A percentile compares a stretch with the other conserved stretches of the same genome.
These are phyloP conservation scores for Cercis canadensis DNA, from an alignment of 306 rosid species.

Conservation along the genomic window DNA sequence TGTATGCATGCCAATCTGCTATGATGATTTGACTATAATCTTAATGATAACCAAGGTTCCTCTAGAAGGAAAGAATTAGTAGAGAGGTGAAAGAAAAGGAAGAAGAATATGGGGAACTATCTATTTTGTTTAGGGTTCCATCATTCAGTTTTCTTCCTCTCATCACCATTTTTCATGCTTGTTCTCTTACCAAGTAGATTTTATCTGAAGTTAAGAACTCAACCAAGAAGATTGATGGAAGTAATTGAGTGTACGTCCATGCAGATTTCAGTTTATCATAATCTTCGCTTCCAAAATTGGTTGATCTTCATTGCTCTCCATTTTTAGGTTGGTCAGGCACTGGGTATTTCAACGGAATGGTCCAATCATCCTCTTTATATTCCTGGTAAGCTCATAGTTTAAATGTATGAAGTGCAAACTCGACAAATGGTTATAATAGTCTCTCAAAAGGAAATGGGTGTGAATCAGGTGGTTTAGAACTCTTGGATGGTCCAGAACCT, in stretches of 20 bases:
- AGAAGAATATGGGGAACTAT: neutral
- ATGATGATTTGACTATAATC: slow-evolving; percentile 7
- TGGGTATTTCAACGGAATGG: slow-evolving; percentile 93
- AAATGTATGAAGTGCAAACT: neutral
- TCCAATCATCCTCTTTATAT: slow-evolving; percentile 80
- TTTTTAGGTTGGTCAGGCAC: slow-evolving; percentile 88
- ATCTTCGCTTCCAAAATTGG: neutral
- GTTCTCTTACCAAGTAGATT: too few species aligned
- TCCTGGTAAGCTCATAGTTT: slow-evolving; percentile 59
- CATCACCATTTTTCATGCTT: neutral
- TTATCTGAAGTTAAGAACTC: too few species aligned
- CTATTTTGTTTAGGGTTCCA: neutral
- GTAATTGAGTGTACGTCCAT: neutral
- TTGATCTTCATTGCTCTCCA: slow-evolving; percentile 18
- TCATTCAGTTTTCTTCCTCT: slow-evolving; percentile 19
- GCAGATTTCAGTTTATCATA: slow-evolving; percentile 12
- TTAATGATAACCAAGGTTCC: slow-evolving; percentile 2
- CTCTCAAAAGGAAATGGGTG: slow-evolving; percentile 27
- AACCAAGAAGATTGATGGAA: too few species aligned
- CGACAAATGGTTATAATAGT: slow-evolving; percentile 5
- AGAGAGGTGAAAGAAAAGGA: slow-evolving; percentile 1
- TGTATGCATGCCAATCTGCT: neutral
- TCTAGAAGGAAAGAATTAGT: slow-evolving; percentile 11
- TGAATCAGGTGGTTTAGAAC: slow-evolving; percentile 78
- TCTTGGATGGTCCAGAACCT: slow-evolving; percentile 83